Evolutionary conservation across 2,329 filamentous ascomycete species (phyloP).

Genomic region (Arthrobotrys pseudoclavata): DNA sequence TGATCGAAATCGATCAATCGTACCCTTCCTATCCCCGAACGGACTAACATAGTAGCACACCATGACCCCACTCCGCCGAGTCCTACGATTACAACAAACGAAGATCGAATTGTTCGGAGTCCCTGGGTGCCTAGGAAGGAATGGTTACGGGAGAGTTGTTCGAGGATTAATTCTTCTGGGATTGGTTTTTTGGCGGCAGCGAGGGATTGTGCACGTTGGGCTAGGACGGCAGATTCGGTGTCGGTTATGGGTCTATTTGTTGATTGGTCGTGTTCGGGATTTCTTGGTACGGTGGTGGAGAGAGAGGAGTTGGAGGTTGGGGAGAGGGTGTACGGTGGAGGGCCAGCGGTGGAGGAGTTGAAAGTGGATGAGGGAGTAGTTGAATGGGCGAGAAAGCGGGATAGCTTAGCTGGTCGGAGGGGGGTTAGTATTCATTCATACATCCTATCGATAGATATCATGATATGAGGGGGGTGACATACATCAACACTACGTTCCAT

Average conservation of each 20-base stretch:
- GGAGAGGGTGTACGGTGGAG: slow-evolving; percentile 58
- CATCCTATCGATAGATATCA: neutral
- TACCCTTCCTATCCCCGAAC: slow-evolving; percentile 88
- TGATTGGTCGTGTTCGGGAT: slow-evolving; percentile 61
- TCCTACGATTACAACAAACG: slow-evolving; percentile 90
- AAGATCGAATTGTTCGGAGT: slow-evolving; percentile 80
- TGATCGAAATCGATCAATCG: slow-evolving; percentile 97
- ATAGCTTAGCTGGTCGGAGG: slow-evolving; percentile 58
- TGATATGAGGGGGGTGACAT: slow-evolving; percentile 25
- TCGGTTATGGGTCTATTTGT: slow-evolving; percentile 66
- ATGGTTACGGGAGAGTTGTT: slow-evolving; percentile 92
- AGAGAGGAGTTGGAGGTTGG: neutral
- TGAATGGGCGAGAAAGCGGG: slow-evolving; percentile 58
- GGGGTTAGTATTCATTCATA: slow-evolving; percentile 26
- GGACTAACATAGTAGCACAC: slow-evolving; percentile 84
- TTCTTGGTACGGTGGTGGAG: slow-evolving; percentile 59
- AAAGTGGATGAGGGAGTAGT: slow-evolving; percentile 33
- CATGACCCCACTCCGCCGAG: slow-evolving; percentile 96
- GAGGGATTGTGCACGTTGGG: slow-evolving; percentile 70
- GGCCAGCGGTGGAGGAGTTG: slow-evolving; percentile 6
- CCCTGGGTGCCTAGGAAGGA: slow-evolving; percentile 90
- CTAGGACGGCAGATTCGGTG: slow-evolving; percentile 72
- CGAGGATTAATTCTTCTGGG: slow-evolving; percentile 82
- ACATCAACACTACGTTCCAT: slow-evolving; percentile 60
- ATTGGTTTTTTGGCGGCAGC: slow-evolving; percentile 45